Evolutionary conservation across 768 basidiomycete species (phyloP), one percentile per base, ranked within the genome.

Genomic region (Russula earlei): DNA sequence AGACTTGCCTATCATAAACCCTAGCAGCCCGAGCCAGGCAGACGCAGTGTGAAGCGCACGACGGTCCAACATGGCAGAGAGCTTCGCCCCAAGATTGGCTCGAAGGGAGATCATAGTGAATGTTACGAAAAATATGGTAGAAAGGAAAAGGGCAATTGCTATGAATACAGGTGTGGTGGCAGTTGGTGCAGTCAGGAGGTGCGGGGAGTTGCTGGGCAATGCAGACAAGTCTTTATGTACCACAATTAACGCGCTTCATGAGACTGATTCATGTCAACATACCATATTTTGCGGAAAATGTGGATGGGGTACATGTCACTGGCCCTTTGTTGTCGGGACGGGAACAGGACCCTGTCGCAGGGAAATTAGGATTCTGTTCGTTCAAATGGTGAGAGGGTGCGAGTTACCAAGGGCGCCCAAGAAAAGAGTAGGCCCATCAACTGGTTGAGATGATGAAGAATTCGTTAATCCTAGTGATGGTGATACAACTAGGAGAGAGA

Each of bases 11-110:
- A 85, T 76, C 63, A 88, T 71, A 67, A 87, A 89, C n/a, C 85
- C 84, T 55, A 83, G 73, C 44, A 89, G 74, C 4, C 87, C 87
- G 58, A 87, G 74, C 85, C 87, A 89, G 14, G 85, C 83, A 11
- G 82, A 81, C 17, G 70, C 59, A 20, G 76, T 75, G 56, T 85
- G 84, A 12, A 84, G 61, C 33, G 73, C 55, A 0, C 85, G 84
- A 31, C 74, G 81, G 40, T 82, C 81, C 57, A 87, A 71, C 2
- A 68, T 42, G 3, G 68, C 71, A 25, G 76, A 69, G 33, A 78
- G 60, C 66, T 77, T 81, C 20, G 73, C 77, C 22, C 75, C 73
- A 74, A 88, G 77, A 53, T 81, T 77, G 55, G 80, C 77, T 33
- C 84, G 80, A 67, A 87, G 79, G 6, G 85, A 80, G 40, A 81